Base-by-base conservation (phyloP, 2,329 filamentous ascomycete species). In the Penicillium sp. region DNA sequence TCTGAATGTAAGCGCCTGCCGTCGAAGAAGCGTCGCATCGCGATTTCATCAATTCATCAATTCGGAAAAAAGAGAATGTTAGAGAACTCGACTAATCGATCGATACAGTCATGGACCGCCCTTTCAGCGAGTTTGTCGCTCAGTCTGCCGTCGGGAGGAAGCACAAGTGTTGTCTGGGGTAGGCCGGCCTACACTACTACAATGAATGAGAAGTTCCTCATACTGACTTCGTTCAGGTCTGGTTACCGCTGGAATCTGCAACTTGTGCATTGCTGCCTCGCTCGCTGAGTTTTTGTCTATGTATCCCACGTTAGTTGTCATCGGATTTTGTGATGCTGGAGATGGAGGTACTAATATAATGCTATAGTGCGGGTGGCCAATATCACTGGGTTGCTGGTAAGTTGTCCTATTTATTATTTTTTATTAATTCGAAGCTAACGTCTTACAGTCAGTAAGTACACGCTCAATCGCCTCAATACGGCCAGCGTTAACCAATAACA, bases 121-220 rank as follows among this genome's bases (percentile, higher is more conserved):
- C 71, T 85, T 7, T 81, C 81, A 2, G 77, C 83, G 1, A 84
- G 81, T 55, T 69, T 86, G 47, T 80, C 78, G 3, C 74, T 87
- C 5, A 83, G 84, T 20, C 75, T 92, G 30, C 86, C 88, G 1
- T 87, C 83, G 14, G 89, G 89, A 43, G 89, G 89, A 0, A 81
- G 85, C 20, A 84, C 82, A 7, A 81, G 85, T 57, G 86, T 91
- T 42, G 81, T 92, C 57, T 92, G 89, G 88, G 89, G 88, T 83
- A 64, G 59, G 63, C 18, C n/a, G n/a, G n/a, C n/a, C 1, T 45
- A 26, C 16, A 28, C 6, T 20, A 8, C 24, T 33, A 12, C n/a
- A 33, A 11, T 45, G 53, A 11, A 18, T 18, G n/a, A n/a, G n/a
- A n/a, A n/a, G n/a, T n/a, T 40, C 18, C 7, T 21, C n/a, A 3